phyloP scores from a whole-genome alignment of 176 grass and related monocot species.

The Metroxylon sagu region DNA sequence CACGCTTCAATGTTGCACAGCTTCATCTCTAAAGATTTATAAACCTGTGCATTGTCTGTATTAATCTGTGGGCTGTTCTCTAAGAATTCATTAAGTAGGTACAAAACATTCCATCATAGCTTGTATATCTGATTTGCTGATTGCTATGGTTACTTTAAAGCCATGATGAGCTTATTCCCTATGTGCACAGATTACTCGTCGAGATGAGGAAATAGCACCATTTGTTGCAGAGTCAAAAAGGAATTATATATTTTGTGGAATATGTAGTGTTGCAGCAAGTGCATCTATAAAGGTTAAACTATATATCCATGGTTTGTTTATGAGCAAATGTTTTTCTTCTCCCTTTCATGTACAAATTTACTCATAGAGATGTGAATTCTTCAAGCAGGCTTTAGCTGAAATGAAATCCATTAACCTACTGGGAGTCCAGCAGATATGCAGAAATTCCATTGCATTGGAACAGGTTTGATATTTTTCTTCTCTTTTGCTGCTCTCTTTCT shows the following conservation, averaged over 20 bases:
- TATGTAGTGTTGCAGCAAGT: conserved; percentile 89
- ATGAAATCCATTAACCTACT: conserved; percentile 96
- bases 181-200: conserved; percentile 52
- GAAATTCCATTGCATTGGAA: conserved; percentile 88
- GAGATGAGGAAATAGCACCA: conserved; percentile 94
- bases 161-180: background rate
- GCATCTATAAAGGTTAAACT: conserved; percentile 76
- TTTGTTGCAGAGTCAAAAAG: conserved; percentile 77
- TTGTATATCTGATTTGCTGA: too few species aligned
- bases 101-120: too few species aligned
- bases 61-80: too few species aligned
- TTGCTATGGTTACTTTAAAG: too few species aligned
- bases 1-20: too few species aligned
- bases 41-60: too few species aligned
- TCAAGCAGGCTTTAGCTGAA: conserved; percentile 63
- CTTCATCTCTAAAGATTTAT: too few species aligned
- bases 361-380: conserved; percentile 9
- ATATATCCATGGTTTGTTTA: conserved; percentile 1
- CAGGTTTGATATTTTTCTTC: conserved; percentile 33
- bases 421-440: conserved; percentile 98
- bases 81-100: background rate
- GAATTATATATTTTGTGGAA: conserved; percentile 91
- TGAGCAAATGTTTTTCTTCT: background rate
- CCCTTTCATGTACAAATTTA: background rate
- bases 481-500: too few species aligned